Conservation (phyloP, 352 stramenopile genomes). For the Pythium aphanidermatum region DNA sequence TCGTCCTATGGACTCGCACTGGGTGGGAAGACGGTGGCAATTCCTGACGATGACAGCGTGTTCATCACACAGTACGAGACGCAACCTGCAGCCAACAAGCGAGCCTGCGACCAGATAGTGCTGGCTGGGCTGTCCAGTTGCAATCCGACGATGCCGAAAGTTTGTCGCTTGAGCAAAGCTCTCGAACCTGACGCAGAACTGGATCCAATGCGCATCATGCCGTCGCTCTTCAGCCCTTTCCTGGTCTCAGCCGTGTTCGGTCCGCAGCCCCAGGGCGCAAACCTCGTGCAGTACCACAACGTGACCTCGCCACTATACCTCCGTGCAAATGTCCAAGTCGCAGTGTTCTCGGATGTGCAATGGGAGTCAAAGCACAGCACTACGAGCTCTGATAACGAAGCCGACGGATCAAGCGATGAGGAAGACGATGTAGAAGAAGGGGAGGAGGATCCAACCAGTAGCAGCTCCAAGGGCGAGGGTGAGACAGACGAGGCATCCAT, state of each 20-base stretch:
- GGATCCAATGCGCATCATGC: background rate
- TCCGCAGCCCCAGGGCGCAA: background rate
- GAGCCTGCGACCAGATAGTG: background rate
- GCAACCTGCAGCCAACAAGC: background rate
- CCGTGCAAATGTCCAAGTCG: background rate
- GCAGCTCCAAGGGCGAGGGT: too few species aligned
- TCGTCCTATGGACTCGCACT: background rate
- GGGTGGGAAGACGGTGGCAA: background rate
- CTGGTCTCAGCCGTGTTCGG: background rate
- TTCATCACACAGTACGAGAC: background rate
- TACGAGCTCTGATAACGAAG: background rate
- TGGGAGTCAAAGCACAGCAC: too few species aligned
- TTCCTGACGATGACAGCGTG: background rate
- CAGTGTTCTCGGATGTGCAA: background rate
- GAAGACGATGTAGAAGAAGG: background rate
- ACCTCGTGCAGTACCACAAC: background rate
- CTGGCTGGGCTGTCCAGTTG: background rate
- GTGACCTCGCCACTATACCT: background rate
- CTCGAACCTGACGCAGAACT: too few species aligned
- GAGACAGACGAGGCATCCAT: too few species aligned
- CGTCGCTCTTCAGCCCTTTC: slow-evolving; percentile 2
- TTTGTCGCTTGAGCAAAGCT: background rate
- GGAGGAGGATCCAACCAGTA: background rate
- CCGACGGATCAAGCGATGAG: background rate
- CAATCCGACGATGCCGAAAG: background rate